Evolutionary conservation across 2,329 filamentous ascomycete genomes (phyloP).

Genomic region (Podosphaera fusca): DNA sequence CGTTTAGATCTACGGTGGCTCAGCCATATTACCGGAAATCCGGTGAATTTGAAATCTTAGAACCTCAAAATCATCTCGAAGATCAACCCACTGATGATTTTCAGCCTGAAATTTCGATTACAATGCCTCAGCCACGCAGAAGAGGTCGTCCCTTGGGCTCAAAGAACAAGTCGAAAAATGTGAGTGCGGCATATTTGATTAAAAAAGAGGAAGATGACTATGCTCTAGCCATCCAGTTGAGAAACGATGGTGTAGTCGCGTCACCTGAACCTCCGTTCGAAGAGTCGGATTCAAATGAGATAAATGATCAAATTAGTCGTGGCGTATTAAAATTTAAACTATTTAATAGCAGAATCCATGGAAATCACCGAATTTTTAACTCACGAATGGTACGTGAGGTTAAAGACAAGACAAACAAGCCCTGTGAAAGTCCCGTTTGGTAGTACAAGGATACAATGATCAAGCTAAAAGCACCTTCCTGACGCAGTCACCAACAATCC

Average conservation of each 20-base stretch:
- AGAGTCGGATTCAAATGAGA: neutral
- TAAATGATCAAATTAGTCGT: neutral
- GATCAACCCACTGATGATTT: neutral
- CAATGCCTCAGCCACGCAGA: neutral
- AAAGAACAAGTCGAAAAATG: neutral
- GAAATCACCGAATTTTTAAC: neutral
- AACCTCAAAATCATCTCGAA: too few relatives aligned
- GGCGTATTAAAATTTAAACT: neutral
- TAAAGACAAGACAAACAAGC: neutral
- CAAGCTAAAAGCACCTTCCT: constrained; percentile 2
- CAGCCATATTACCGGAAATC: neutral
- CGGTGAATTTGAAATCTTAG: neutral
- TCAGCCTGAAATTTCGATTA: neutral
- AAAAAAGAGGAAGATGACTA: neutral
- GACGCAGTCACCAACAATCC: constrained; percentile 5
- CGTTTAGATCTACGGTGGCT: constrained; percentile 1
- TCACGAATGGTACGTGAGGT: neutral
- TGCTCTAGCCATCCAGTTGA: neutral
- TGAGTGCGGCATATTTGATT: neutral
- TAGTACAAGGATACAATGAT: constrained; percentile 4
- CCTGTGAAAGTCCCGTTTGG: constrained; percentile 1
- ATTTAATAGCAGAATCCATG: neutral
- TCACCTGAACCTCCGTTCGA: neutral
- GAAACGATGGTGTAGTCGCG: neutral
- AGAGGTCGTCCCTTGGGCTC: neutral